Conservation (phyloP, 495 filamentous ascomycete genomes). For the Ramalina intermedia region DNA sequence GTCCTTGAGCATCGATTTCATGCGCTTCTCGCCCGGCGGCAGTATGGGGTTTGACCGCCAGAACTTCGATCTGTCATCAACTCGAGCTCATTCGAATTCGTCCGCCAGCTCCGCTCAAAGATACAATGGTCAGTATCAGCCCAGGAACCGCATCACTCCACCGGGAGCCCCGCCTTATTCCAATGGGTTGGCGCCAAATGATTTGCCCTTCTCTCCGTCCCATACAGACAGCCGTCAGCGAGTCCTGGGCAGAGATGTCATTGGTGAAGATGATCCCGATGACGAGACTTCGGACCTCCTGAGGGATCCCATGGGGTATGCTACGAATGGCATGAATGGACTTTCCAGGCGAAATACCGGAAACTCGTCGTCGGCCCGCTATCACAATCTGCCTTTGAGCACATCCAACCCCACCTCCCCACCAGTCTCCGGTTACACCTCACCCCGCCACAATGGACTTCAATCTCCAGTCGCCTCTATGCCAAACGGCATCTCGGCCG, state of each 20-base stretch:
- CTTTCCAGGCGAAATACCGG: slow-evolving; percentile 5
- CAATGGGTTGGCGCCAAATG: slow-evolving; percentile 47
- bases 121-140: slow-evolving; percentile 66
- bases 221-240: slow-evolving; percentile 58
- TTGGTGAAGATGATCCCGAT: slow-evolving; percentile 65
- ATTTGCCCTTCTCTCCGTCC: slow-evolving; percentile 68
- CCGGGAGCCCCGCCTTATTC: slow-evolving; percentile 41
- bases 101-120: slow-evolving; percentile 45
- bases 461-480: slow-evolving; percentile 44
- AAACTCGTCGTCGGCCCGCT: slow-evolving; percentile 49
- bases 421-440: slow-evolving; percentile 35
- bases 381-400: slow-evolving; percentile 56
- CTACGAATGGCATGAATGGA: slow-evolving; percentile 52
- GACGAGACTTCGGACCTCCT: slow-evolving; percentile 77
- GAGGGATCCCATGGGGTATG: slow-evolving; percentile 73
- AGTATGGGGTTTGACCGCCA: slow-evolving; percentile 36
- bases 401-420: slow-evolving; percentile 43
- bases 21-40: slow-evolving; percentile 32
- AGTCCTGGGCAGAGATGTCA: slow-evolving; percentile 67
- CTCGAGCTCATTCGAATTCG: slow-evolving; percentile 40
- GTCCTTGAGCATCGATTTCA: slow-evolving; percentile 66
- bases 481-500: slow-evolving; percentile 42
- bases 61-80: slow-evolving; percentile 43
- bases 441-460: slow-evolving; percentile 31
- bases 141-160: slow-evolving; percentile 55